Base-by-base conservation (phyloP, 106 monocot genomes). In the Acorus calamus region DNA sequence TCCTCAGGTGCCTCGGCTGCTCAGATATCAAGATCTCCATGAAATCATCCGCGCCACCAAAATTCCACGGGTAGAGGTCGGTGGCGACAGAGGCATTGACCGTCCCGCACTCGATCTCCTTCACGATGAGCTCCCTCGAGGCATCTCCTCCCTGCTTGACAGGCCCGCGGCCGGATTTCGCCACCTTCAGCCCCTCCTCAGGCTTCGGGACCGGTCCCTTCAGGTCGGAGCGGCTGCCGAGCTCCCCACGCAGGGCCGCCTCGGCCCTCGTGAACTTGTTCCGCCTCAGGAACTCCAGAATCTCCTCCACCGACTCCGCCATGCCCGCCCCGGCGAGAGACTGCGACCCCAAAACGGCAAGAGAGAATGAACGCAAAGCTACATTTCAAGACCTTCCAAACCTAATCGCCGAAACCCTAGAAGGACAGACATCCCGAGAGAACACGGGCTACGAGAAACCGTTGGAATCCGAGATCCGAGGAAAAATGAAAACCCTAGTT, bases 31-130 rank as follows among this genome's bases (percentile, higher is more conserved):
- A 71, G 41, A 91, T 80, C 10, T 86, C 84, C 0, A 82, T 63
- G 3, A 94, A 82, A 53, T 79, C 28, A 28, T 28, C 28, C 28
- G 28, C 28, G 28, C 28, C 28, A 28, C 54, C 60, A 51, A 69
- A 79, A 12, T 60, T 74, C 85, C 81, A 84, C 60, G 94, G 94
- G 67, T 91, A 96, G 11, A 91, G 82, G 82, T 96, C 94, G 9
- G 69, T 28, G 28, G 28, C 28, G 28, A 28, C 67, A 2, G 69
- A 69, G 10, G 84, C 76, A 66, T 84, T 90, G 28, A 28, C 28
- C 52, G 69, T 50, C 52, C 73, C 76, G 10, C 84, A 81, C 55
- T 87, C 90, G 14, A 91, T 85, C 80, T 98, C 91, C 79, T 98
- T 98, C 44, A 91, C 81, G 55, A 98, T 88, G 73, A 88, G 83